These are phyloP conservation scores for Monosporozyma aerobia DNA, from an alignment of 805 yeast species.

Conservation along the genomic window DNA sequence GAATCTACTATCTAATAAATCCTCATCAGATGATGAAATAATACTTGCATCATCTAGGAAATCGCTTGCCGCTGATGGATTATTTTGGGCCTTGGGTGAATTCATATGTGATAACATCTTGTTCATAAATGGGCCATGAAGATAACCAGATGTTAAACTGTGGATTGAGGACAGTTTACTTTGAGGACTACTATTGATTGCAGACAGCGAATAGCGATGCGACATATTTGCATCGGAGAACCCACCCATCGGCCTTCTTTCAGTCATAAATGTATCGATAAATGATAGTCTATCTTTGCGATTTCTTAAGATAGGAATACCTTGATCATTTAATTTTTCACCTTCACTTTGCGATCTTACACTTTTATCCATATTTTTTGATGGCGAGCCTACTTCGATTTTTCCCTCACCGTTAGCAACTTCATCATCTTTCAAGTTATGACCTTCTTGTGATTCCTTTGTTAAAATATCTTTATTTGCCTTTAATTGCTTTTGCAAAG, in stretches of 20 bases:
- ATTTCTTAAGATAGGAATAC: slow-evolving; percentile 18
- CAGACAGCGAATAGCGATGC: slow-evolving; percentile 5
- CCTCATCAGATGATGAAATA: background rate
- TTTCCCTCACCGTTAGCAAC: slow-evolving; percentile 5
- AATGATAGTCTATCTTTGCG: slow-evolving; percentile 22
- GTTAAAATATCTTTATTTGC: background rate
- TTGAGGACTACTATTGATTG: slow-evolving; percentile 13
- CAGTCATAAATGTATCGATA: slow-evolving; percentile 27
- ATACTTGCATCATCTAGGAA: background rate
- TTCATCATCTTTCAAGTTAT: slow-evolving; percentile 15
- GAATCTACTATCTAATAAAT: background rate
- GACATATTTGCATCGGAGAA: slow-evolving; percentile 6
- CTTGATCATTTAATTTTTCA: slow-evolving; percentile 1
- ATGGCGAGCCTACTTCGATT: slow-evolving; percentile 5
- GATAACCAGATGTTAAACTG: slow-evolving; percentile 3
- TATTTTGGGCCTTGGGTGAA: background rate
- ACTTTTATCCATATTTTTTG: background rate
- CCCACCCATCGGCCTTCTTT: slow-evolving; percentile 15
- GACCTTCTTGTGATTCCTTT: background rate
- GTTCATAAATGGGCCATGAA: slow-evolving; percentile 3
- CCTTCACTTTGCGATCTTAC: background rate
- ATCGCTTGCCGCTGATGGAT: background rate
- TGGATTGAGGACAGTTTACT: slow-evolving; percentile 15
- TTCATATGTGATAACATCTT: slow-evolving; percentile 1
- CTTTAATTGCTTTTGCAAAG: slow-evolving; percentile 4